Evolutionary conservation across 257 asterid species (phyloP), one percentile per base, ranked within the genome.

Genomic region (Solanum sitiens): DNA sequence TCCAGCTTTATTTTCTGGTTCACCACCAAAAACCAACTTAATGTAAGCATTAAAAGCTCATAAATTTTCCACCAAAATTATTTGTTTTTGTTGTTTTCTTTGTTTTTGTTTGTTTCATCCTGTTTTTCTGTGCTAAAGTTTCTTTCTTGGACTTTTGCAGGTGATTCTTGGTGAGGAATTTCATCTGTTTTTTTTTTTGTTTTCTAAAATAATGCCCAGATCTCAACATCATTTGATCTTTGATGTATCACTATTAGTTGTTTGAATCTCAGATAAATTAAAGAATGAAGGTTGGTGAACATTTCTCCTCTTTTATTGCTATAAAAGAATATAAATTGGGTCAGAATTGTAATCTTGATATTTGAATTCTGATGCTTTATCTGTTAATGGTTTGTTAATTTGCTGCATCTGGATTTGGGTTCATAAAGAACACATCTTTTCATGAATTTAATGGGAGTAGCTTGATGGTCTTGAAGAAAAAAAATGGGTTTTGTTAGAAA

Each of bases 141-240:
- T 89, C 75, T 30, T 14, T 89, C 88, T 88, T 80, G 83, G 87
- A 27, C 27, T 50, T 70, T 50, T 82, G 45, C 44, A 44, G 92
- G 89, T 89, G 89, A 84, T 91, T 90, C 83, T 84, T 91, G 45
- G 91, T 87, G 56, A 85, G 86, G 90, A 89, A 89, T 92, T 91
- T 86, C 87, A 30, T 73, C 92, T 92, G 21, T 0, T 30, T 80
- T 80, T 15, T 40, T 40, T 80, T 18, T 27, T 14, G 0, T 1
- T 6, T 80, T 47, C 40, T 16, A 91, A 90, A 88, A 90, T 87
- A 91, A 90, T 92, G 70, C 89, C 23, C 96, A 92, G 98, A 96
- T 90, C 91, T 90, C 86, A 90, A 45, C 42, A 86, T 87, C 50
- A 61, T 63, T 89, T 72, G 76, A 91, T 93, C 96, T 90, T 92